Evolutionary conservation across 2,329 filamentous ascomycete genomes (phyloP).

Genomic region (Aspergillus texensis): DNA sequence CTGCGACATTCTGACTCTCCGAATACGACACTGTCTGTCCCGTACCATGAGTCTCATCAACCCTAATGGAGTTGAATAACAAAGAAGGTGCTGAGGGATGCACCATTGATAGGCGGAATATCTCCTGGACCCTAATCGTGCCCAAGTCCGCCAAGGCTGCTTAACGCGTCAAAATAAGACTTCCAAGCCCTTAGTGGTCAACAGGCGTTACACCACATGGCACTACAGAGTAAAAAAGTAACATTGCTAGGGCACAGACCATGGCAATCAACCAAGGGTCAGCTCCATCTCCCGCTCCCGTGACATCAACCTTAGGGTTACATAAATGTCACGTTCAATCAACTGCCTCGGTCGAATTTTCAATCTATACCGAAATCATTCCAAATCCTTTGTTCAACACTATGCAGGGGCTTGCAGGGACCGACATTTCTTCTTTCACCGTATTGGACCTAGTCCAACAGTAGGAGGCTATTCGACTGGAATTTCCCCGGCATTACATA

Average conservation of each 20-base stretch:
- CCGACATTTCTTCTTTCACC: no score
- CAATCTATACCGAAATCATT: background rate
- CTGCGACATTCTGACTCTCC: background rate
- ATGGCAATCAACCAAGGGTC: background rate
- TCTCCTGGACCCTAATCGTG: background rate
- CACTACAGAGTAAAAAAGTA: background rate
- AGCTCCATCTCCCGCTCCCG: background rate
- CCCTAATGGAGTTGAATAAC: background rate
- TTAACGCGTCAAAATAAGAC: background rate
- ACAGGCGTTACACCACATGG: background rate
- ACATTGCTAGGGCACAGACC: background rate
- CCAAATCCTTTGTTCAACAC: background rate
- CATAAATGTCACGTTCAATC: background rate
- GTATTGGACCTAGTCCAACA: background rate
- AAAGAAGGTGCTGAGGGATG: background rate
- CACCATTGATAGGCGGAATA: conserved; percentile 1
- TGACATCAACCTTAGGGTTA: background rate
- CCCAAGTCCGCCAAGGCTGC: background rate
- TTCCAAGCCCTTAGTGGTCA: background rate
- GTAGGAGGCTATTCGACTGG: background rate
- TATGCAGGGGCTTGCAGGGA: background rate
- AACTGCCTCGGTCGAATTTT: background rate
- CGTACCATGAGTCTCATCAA: background rate
- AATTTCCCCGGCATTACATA: no score
- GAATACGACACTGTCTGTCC: background rate